Base-by-base conservation (phyloP, 1,284 basidiomycete genomes). In the Calocybe gambosa region DNA sequence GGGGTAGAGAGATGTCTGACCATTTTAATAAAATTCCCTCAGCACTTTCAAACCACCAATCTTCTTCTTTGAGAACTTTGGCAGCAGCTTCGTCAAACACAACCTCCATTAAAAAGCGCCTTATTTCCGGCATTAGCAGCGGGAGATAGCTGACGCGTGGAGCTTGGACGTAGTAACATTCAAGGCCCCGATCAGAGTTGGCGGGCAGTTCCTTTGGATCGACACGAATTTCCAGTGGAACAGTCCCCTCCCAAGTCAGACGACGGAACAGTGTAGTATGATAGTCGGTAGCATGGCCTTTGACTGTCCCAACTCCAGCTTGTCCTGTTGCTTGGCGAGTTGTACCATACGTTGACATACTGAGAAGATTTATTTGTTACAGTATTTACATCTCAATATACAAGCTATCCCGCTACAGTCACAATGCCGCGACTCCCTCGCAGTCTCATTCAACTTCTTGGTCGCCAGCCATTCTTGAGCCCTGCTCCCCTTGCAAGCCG, bases 41-140 rank as follows among this genome's bases (percentile, higher is more conserved):
- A 53, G 83, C 84, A 50, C 81, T 82, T 64, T 95, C 91, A 63
- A 97, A 94, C 93, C 93, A 96, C 86, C 93, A 91, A 40, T 93
- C 85, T 49, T 89, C 84, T 55, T 93, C 89, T 60, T 85, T 87
- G 50, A 91, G 66, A 9, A 74, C 56, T 46, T 78, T 80, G 3
- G 81, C 78, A 18, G 84, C 82, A 26, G 78, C 73, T 56, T 93
- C 89, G 59, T 94, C 90, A 57, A 96, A 85, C 4, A 91, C 89
- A 39, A 95, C 80, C 53, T 93, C 89, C 68, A 89, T 83, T 50
- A 96, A 75, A 63, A 92, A 91, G 52, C 83, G 77, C 49, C 84
- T 78, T 54, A 96, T 80, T 59, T 93, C 88, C 2, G 89, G 85
- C 54, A 96, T 75, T 36, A 96, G 68, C n/a, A 96, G 73, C 10